These are phyloP conservation scores for Groenewaldozyma salmanticensis DNA, from an alignment of 805 yeast species.

Conservation along the genomic window DNA sequence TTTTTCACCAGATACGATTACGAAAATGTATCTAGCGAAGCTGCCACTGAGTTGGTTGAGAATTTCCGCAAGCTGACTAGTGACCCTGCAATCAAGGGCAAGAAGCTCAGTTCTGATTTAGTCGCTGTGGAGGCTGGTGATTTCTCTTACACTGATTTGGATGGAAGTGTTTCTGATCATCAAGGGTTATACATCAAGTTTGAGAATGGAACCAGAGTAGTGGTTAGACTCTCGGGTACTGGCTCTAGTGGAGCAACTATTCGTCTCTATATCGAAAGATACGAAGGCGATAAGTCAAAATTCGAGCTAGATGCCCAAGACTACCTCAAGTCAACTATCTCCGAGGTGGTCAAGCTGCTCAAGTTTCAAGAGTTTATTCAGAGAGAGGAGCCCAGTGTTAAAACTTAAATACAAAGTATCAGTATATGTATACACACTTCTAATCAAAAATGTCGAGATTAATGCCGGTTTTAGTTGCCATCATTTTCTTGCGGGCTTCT, in stretches of 20 bases:
- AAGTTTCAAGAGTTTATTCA: constrained; percentile 66
- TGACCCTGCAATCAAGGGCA: constrained; percentile 39
- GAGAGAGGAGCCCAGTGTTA: constrained; percentile 80
- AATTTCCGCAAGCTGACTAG: constrained; percentile 35
- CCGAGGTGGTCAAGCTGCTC: constrained; percentile 55
- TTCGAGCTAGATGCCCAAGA: constrained; percentile 50
- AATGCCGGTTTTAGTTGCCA: constrained; percentile 11
- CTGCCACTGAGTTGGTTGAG: constrained; percentile 60
- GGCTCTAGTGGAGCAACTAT: constrained; percentile 98
- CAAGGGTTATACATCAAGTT: constrained; percentile 86
- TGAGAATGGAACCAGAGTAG: constrained; percentile 71
- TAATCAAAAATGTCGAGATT: constrained; percentile 19
- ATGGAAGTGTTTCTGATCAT: constrained; percentile 77
- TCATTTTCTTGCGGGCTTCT: background rate
- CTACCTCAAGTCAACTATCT: constrained; percentile 54
- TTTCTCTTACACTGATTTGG: constrained; percentile 87
- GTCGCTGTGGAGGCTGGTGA: constrained; percentile 71
- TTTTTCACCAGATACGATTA: constrained; percentile 93
- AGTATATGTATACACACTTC: too few relatives aligned
- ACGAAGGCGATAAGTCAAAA: constrained; percentile 48
- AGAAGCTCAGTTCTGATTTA: constrained; percentile 40
- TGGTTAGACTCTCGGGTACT: constrained; percentile 89
- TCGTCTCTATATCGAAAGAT: constrained; percentile 81
- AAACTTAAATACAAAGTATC: constrained; percentile 43
- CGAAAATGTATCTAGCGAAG: constrained; percentile 69